These are phyloP conservation scores for Geoglossum cookeanum DNA, from an alignment of 2,329 filamentous ascomycete species.

Conservation along the genomic window DNA sequence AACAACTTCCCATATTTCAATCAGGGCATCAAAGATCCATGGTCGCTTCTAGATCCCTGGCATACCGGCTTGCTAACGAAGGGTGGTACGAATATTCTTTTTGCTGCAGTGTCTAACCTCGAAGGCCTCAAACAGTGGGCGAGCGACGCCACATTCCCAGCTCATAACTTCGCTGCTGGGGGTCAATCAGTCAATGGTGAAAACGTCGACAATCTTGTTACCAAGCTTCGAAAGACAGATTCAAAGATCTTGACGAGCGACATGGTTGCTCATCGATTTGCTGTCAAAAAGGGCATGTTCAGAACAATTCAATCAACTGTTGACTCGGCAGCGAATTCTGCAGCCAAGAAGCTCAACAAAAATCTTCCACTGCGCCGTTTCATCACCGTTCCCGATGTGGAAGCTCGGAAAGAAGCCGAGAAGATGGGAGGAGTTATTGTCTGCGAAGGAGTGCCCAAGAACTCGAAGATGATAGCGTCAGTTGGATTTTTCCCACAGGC, in stretches of 20 bases:
- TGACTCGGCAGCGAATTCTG: not conserved
- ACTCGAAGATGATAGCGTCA: not conserved
- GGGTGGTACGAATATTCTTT: conserved; percentile 7
- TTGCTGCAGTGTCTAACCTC: not conserved
- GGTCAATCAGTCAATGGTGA: not conserved
- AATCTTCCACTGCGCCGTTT: not conserved
- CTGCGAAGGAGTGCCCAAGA: not conserved
- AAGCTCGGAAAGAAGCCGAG: not conserved
- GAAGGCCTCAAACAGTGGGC: not conserved
- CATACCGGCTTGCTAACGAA: conserved; percentile 6
- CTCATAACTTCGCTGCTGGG: not conserved
- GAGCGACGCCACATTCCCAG: not conserved
- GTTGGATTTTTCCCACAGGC: not conserved
- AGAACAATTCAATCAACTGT: not conserved
- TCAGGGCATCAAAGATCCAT: conserved; percentile 4
- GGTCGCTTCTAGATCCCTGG: conserved; percentile 9
- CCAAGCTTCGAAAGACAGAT: no score
- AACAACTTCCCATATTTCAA: conserved; percentile 5
- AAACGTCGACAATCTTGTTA: no score
- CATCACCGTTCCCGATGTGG: not conserved
- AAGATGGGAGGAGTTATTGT: not conserved
- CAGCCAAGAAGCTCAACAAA: not conserved
- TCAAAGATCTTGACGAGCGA: not conserved
- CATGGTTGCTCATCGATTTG: not conserved
- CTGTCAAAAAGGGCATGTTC: not conserved